These are phyloP conservation scores for Ricinus communis DNA, from an alignment of 345 rosid species.

Conservation along the genomic window DNA sequence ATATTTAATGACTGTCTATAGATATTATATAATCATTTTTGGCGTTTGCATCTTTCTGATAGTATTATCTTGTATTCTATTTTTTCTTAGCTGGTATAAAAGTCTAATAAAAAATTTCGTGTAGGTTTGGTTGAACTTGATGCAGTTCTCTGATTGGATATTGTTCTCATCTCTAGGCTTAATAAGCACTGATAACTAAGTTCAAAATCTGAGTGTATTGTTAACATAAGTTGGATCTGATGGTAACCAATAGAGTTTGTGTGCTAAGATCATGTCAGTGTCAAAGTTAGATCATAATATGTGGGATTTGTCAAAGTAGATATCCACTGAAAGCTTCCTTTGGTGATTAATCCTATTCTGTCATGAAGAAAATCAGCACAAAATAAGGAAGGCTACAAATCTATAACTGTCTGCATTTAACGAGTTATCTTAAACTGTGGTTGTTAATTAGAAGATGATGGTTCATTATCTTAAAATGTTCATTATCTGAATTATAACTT, in stretches of 20 bases:
- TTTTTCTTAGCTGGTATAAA: slow-evolving; percentile 5
- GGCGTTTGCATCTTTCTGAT: background rate
- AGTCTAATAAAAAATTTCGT: background rate
- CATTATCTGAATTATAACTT: background rate
- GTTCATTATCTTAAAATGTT: too few species aligned
- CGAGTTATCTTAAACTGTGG: background rate
- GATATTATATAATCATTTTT: background rate
- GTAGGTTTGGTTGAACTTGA: slow-evolving; percentile 1
- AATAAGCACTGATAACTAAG: background rate
- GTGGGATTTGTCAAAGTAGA: background rate
- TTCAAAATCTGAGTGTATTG: background rate
- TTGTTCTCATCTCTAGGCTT: background rate
- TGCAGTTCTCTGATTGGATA: background rate
- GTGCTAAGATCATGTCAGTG: too few species aligned
- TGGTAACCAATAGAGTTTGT: background rate
- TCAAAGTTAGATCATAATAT: background rate
- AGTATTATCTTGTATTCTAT: background rate
- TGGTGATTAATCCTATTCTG: background rate
- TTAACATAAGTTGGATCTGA: slow-evolving; percentile 5
- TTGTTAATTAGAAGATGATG: background rate
- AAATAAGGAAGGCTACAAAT: background rate
- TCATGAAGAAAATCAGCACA: background rate
- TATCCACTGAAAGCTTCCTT: slow-evolving; percentile 1
- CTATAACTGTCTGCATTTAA: background rate
- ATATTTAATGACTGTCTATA: background rate